These are phyloP conservation scores for Medicago lupulina DNA, from an alignment of 306 rosid genomes.

Conservation along the genomic window DNA sequence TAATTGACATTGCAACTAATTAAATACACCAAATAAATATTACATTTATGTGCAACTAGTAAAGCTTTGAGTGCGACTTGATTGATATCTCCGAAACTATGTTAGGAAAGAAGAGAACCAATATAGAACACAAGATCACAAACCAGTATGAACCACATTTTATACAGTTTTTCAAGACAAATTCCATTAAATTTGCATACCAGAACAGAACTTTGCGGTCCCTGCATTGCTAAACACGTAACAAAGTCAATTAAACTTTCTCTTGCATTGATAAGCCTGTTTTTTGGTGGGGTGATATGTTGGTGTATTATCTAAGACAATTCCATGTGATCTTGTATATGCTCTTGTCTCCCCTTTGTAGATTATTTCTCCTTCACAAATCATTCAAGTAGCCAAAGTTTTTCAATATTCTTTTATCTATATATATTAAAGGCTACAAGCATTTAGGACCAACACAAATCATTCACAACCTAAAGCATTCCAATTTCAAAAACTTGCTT, in stretches of 20 bases:
- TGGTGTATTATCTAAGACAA: slow-evolving; percentile 38
- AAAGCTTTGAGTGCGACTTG: background rate
- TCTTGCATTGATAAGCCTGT: background rate
- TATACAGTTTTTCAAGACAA: background rate
- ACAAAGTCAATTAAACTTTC: background rate
- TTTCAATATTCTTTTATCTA: slow-evolving; percentile 39
- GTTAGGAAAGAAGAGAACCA: background rate
- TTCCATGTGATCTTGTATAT: slow-evolving; percentile 38
- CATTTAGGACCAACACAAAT: slow-evolving; percentile 35
- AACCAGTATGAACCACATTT: background rate
- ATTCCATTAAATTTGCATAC: background rate
- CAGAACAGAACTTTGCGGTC: background rate
- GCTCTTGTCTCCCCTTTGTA: background rate
- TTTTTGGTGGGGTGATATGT: background rate
- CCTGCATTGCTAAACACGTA: background rate
- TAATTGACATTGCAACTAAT: slow-evolving; percentile 1
- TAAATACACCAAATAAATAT: background rate
- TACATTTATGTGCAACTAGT: background rate
- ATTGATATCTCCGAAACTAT: background rate
- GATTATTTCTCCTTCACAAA: background rate
- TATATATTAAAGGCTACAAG: slow-evolving; percentile 31
- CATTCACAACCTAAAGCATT: slow-evolving; percentile 23
- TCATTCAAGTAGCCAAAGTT: slow-evolving; percentile 16
- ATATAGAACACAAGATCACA: background rate
- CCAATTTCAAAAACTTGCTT: background rate